Evolutionary conservation across 1,284 basidiomycete genomes (phyloP), one percentile per base, ranked within the genome.

Genomic region (Veloporphyrellus conicus): DNA sequence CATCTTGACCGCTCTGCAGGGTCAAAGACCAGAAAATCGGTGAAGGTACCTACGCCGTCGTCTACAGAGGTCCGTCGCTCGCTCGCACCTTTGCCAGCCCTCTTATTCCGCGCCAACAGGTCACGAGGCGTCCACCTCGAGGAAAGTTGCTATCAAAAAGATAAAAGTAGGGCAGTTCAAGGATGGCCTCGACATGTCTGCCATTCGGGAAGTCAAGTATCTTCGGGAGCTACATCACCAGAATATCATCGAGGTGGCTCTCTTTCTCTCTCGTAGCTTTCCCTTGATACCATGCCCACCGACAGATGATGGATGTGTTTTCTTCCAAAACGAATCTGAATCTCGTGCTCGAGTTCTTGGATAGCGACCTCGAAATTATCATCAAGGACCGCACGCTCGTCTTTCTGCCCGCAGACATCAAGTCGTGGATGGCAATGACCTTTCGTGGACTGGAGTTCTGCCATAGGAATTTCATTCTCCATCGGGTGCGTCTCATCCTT

Each of bases 371-470:
- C 25, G 96, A 99, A 70, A 91, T 91, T 60, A 85, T 99, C 56
- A 97, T 99, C 70, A 93, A 93, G 64, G 94, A 99, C 68, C 80
- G 90, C 38, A 76, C 83, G 3, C 80, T 96, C 42, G 87, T 97
- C 29, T 98, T 99, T 66, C 77, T 93, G 19, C 90, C 92, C 7
- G 90, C 90, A 1, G 95, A 99, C 67, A 95, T 98, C 71, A 99
- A 99, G 70, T 87, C 89, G 59, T 99, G 96, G 96, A 93, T 96
- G 82, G 90, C 90, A 15, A 99, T 99, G 96, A 91, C 90, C 0
- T 85, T 97, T 60, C 82, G 93, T 35, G 96, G 96, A 1, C 76
- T 99, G 18, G 95, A 98, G 66, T 99, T 96, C 67, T 98, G 95
- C 59, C 96, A 99, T 67, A 75, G 93, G 41, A 92, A 94, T 64